Conservation (phyloP, 768 basidiomycete species). For the Pleurotus djamor region DNA sequence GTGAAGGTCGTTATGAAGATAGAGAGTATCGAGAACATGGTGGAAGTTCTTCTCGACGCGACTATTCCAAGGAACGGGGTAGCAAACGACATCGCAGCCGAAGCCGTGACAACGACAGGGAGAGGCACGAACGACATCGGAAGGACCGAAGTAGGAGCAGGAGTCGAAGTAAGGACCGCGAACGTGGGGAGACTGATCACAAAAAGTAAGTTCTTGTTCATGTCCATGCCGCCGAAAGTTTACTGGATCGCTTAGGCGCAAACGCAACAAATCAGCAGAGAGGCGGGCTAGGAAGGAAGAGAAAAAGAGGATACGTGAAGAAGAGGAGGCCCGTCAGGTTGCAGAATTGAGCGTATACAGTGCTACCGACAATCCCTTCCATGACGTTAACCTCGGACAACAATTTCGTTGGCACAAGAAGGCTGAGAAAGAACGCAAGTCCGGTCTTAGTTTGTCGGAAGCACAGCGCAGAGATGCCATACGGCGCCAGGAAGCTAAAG, state of each 20-base stretch:
- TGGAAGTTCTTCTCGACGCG: constrained; percentile 23
- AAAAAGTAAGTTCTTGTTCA: constrained; percentile 37
- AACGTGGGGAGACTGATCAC: constrained; percentile 35
- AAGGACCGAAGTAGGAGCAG: constrained; percentile 35
- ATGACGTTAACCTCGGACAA: constrained; percentile 94
- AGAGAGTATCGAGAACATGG: constrained; percentile 32
- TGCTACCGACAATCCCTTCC: constrained; percentile 96
- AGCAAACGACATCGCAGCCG: constrained; percentile 26
- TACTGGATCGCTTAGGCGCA: constrained; percentile 49
- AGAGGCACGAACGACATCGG: constrained; percentile 19
- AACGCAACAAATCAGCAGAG: constrained; percentile 86
- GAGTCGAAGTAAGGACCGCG: constrained; percentile 33
- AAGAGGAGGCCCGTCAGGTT: constrained; percentile 89
- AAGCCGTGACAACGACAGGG: constrained; percentile 23
- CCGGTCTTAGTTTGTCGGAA: constrained; percentile 78
- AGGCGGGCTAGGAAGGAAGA: constrained; percentile 83
- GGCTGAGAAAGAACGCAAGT: constrained; percentile 91
- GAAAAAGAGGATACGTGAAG: constrained; percentile 78
- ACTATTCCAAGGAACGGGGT: constrained; percentile 25
- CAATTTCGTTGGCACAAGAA: constrained; percentile 99
- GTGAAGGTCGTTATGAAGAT: constrained; percentile 36
- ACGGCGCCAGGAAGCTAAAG: constrained; percentile 87
- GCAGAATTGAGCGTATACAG: constrained; percentile 97
- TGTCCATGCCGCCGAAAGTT: neutral
- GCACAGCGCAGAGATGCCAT: constrained; percentile 76